Evolutionary conservation across 345 rosid genomes (phyloP), one percentile per base, ranked within the genome.

Genomic region (Syzygium aqueum): DNA sequence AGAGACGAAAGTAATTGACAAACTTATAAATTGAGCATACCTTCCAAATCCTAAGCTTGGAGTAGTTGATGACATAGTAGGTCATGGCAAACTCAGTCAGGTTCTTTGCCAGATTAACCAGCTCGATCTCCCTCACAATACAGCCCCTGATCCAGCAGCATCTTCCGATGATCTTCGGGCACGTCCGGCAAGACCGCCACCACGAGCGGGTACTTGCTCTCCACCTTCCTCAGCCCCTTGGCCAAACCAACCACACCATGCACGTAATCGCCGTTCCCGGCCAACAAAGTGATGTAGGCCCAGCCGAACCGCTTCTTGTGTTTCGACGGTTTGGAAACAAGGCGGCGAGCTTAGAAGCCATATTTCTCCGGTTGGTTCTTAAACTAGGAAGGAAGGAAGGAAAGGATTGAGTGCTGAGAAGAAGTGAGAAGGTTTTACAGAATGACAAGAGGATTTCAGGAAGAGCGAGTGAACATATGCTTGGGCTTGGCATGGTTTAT

Each of bases 11-110:
- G 43, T 40, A 40, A 40, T 4, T 6, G 43, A 40, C 40, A 40
- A 40, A 40, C 43, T 40, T 40, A 40, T 40, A 40, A 9, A 63
- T 0, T 9, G 23, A 40, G 37, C n/a, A 9, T 88, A 92, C 94
- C 91, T 92, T 89, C 92, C 94, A 92, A 9, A 92, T 91, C 27
- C 93, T 90, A 21, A 92, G 93, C 84, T 91, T 92, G 86, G 93
- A 90, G 89, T 92, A 92, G 86, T 90, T 92, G 88, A 91, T 91
- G 88, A 90, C 92, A 86, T 91, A 92, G 54, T 92, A 90, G 12
- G 94, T 86, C 92, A 90, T 89, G 54, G 94, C 94, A 11, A 92
- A 92, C 85, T 87, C 88, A 28, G 94, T 90, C 88, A 89, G 92
- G 46, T 85, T 90, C 82, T 90, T 90, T 0, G 93, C 92, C 11